Conservation (phyloP, 805 yeast genomes). For the Kuraishia borneana region DNA sequence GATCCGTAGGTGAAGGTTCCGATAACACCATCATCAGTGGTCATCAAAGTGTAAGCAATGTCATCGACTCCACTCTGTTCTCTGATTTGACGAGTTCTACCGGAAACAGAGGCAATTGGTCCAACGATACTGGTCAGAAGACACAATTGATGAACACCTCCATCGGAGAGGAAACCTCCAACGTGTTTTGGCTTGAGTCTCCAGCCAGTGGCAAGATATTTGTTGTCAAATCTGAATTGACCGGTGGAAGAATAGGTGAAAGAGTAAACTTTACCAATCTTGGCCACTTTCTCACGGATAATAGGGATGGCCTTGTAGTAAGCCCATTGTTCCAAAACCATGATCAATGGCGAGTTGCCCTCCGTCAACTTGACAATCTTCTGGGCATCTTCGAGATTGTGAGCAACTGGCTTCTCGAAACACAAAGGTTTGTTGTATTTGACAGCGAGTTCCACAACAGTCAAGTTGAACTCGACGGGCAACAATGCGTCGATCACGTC, state of each 20-base stretch:
- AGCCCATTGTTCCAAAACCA: conserved; percentile 83
- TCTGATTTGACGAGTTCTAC: conserved; percentile 67
- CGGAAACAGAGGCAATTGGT: conserved; percentile 56
- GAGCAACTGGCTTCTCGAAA: conserved; percentile 90
- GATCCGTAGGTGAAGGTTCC: conserved; percentile 87
- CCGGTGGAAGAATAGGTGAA: conserved; percentile 72
- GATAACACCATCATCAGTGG: conserved; percentile 46
- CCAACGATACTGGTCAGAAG: conserved; percentile 77
- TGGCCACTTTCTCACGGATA: conserved; percentile 45
- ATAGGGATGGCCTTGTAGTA: conserved; percentile 49
- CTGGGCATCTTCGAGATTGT: conserved; percentile 67
- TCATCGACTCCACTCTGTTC: conserved; percentile 76
- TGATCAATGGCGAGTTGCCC: conserved; percentile 37
- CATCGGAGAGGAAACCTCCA: conserved; percentile 89
- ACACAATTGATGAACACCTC: conserved; percentile 95
- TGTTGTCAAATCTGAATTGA: conserved; percentile 47
- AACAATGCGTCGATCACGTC: conserved; percentile 77
- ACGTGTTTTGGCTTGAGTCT: conserved; percentile 83
- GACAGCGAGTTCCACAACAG: conserved; percentile 58
- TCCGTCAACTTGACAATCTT: conserved; percentile 62
- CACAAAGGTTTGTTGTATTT: conserved; percentile 67
- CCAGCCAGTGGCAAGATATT: conserved; percentile 70
- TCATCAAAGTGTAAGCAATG: conserved; percentile 59
- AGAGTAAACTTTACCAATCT: conserved; percentile 63
- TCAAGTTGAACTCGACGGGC: conserved; percentile 77